Conservation (phyloP, 768 basidiomycete genomes). For the Suillus subaureus region DNA sequence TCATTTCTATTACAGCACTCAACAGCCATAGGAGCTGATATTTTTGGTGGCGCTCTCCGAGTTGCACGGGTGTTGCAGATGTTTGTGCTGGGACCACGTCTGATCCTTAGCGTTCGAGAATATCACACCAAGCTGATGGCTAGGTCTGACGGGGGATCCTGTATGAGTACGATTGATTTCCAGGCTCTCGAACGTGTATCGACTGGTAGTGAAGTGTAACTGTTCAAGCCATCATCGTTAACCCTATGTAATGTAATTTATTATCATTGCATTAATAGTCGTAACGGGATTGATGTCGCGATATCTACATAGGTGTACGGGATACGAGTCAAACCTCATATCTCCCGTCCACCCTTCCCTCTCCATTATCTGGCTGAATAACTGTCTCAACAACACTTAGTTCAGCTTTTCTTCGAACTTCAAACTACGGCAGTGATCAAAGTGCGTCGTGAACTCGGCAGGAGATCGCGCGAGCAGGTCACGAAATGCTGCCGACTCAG, state of each 20-base stretch:
- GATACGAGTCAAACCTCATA: background rate
- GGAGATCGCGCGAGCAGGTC: background rate
- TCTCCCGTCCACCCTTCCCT: background rate
- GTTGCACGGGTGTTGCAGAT: background rate
- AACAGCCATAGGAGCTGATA: background rate
- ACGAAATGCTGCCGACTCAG: background rate
- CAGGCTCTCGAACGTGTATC: background rate
- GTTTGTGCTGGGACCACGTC: background rate
- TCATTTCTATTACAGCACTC: background rate
- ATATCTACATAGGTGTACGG: too few species aligned
- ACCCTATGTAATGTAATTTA: background rate
- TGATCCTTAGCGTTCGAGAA: background rate
- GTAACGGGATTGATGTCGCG: too few species aligned
- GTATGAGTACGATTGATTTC: background rate
- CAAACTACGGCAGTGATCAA: conserved; percentile 19
- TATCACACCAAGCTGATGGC: background rate
- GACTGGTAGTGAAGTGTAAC: background rate
- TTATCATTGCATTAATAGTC: background rate
- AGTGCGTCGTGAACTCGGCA: conserved; percentile 15
- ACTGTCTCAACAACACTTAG: conserved; percentile 17
- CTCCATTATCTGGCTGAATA: conserved; percentile 13
- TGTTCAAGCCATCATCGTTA: background rate
- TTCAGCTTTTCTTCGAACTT: conserved; percentile 24
- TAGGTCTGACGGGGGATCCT: background rate
- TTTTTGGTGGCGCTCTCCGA: background rate